These are phyloP conservation scores for Colletotrichum higginsianum DNA, from an alignment of 2,329 filamentous ascomycete genomes.

Conservation along the genomic window DNA sequence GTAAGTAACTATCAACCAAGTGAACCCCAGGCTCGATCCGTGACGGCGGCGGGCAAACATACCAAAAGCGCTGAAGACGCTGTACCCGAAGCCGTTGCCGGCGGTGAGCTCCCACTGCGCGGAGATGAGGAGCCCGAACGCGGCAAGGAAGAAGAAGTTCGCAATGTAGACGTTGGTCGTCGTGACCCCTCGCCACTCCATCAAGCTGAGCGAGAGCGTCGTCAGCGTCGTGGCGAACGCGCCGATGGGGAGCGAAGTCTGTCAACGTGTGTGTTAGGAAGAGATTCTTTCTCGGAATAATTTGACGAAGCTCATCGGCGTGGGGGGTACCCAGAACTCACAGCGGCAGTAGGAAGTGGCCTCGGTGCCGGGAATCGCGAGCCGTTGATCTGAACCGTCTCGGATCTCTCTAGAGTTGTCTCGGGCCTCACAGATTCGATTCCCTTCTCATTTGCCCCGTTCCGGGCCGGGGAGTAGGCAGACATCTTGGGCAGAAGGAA, in stretches of 20 bases:
- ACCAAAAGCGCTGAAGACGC: conserved; percentile 69
- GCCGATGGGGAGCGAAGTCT: conserved; percentile 65
- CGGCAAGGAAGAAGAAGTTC: conserved; percentile 67
- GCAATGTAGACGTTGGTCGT: conserved; percentile 67
- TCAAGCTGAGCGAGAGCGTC: conserved; percentile 67
- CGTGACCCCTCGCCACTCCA: conserved; percentile 68
- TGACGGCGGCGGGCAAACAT: not conserved
- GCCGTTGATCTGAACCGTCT: not conserved
- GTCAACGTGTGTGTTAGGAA: not conserved
- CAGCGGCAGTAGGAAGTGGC: conserved; percentile 33
- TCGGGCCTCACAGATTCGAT: conserved; percentile 1
- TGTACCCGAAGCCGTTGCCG: conserved; percentile 68
- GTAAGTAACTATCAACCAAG: not conserved
- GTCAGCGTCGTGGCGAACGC: conserved; percentile 69
- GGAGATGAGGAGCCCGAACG: conserved; percentile 66
- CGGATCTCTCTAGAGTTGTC: conserved; percentile 8
- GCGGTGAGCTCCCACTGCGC: conserved; percentile 70
- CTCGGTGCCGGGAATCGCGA: conserved; percentile 9
- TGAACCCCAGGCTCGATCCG: no score
- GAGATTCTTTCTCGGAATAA: not conserved
- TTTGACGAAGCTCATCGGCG: not conserved
- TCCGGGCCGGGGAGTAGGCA: not conserved
- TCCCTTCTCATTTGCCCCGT: conserved; percentile 21
- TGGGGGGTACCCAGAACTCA: not conserved
- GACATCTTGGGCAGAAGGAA: conserved; percentile 9